Base-by-base conservation (phyloP, 176 grass and related monocot genomes). In the Oryza nivara region DNA sequence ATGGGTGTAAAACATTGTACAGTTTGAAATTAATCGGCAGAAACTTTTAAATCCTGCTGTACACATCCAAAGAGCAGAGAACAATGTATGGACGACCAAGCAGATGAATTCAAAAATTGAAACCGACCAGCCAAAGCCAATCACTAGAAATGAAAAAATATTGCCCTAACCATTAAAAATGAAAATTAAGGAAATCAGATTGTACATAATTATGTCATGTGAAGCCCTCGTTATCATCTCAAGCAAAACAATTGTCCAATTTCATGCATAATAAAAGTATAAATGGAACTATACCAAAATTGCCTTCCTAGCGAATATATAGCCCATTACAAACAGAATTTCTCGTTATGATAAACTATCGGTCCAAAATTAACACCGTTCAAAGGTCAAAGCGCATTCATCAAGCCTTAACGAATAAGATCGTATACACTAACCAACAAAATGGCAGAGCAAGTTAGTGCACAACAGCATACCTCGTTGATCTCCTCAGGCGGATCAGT, bases 401-500 rank as follows among this genome's bases (percentile, higher is more conserved):
- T 74, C 48, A 72, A 23, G 4, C n/a, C 28, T 19, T 52, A 56
- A 75, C 54, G 28, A 75, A 28, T 34, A 75, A 32, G 5, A 19
- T 34, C 19, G 10, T 47, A 34, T 45, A 43, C 63, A 35, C 23
- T 47, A 7, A 16, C 16, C 51, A 26, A 67, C 58, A 40, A 79
- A 83, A 38, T 45, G 40, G 40, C 23, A 80, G 7, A 20, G 14
- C 10, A 8, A 69, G 56, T 61, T 61, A 61, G 56, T 9, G 56
- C 20, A 64, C 10, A 34, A 10, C 56, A 75, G 3, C 61, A 45
- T 86, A 92, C 93, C 93, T 95, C 93, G 61, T 95, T 95, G 75
- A 95, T 92, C 88, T 92, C 93, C 80, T 95, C 93, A 4, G 88
- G 84, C 0, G 70, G 85, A 35, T 90, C 88, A 13, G 34, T 40